Percentiles rank a stretch among this genome's conserved stretches.
phyloP scores from a whole-genome alignment of 371 early-diverging fungal species.

The Mucor indicus region DNA sequence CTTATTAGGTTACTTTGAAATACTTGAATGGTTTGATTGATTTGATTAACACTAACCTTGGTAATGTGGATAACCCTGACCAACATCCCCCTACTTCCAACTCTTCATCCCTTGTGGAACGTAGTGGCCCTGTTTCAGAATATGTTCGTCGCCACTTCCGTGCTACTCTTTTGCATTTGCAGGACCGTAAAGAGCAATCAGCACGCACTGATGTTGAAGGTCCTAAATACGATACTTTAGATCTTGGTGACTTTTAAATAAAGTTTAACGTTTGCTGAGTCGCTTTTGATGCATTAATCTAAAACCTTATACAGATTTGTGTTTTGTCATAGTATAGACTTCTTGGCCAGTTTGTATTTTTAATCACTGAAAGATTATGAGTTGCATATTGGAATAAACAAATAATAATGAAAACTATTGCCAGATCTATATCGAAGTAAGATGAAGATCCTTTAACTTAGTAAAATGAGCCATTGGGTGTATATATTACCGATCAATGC shows the following conservation, averaged over 20 bases:
- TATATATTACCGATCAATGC: too few species aligned
- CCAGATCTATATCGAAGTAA: too few species aligned
- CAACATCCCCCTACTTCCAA: slow-evolving; percentile 61
- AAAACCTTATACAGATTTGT: too few species aligned
- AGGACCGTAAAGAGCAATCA: slow-evolving; percentile 27
- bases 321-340: too few species aligned
- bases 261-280: too few species aligned
- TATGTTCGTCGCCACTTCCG: slow-evolving; percentile 67
- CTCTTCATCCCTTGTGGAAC: slow-evolving; percentile 55
- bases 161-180: slow-evolving; percentile 57
- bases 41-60: slow-evolving; percentile 73
- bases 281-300: too few species aligned
- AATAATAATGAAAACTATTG: too few species aligned
- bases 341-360: too few species aligned
- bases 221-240: slow-evolving; percentile 24
- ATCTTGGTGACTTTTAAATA: slow-evolving; percentile 21
- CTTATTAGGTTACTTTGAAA: slow-evolving; percentile 76
- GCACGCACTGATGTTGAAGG: slow-evolving; percentile 19
- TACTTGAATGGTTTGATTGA: slow-evolving; percentile 89
- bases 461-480: too few species aligned
- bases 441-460: too few species aligned
- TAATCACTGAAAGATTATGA: too few species aligned
- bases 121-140: slow-evolving; percentile 48
- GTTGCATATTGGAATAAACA: too few species aligned
- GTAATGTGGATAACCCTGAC: slow-evolving; percentile 65